These are phyloP conservation scores for Pecoramyces ruminantium DNA, from an alignment of 192 early-diverging fungal species.

Conservation along the genomic window DNA sequence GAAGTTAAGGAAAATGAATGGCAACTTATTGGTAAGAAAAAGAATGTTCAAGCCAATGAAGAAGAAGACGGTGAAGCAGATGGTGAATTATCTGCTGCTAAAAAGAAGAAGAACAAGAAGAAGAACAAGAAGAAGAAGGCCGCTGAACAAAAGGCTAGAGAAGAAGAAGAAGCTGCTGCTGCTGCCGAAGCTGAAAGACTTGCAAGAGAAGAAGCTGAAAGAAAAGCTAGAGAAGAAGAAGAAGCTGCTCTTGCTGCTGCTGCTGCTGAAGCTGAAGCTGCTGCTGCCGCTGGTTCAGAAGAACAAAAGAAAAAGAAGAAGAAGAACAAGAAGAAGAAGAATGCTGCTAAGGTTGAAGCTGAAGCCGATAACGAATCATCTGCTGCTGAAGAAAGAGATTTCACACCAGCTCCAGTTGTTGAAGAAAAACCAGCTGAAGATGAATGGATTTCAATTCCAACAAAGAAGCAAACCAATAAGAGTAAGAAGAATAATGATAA, in stretches of 20 bases:
- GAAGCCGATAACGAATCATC: not conserved
- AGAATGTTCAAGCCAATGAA: not conserved
- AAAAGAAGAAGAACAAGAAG: not conserved
- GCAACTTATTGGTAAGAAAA: not conserved
- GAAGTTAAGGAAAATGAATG: not conserved
- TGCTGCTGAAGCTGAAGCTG: not conserved
- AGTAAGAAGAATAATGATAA: not conserved
- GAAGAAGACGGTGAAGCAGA: not conserved
- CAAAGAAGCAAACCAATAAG: not conserved
- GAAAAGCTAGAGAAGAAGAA: not conserved
- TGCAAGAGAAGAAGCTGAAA: not conserved
- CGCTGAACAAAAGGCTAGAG: not conserved
- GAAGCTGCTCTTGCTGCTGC: not conserved
- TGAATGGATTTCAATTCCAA: not conserved
- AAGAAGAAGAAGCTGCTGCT: not conserved
- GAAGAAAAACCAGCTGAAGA: not conserved
- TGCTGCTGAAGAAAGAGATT: not conserved
- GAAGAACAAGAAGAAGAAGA: not conserved
- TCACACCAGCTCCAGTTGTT: not conserved
- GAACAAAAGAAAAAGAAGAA: not conserved
- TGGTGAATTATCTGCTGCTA: not conserved
- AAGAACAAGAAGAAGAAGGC: not conserved
- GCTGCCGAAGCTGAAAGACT: not conserved
- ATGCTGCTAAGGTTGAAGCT: not conserved
- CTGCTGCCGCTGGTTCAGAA: not conserved